phyloP scores from a whole-genome alignment of 2,329 filamentous ascomycete species.

The Trichoderma aggressivum region DNA sequence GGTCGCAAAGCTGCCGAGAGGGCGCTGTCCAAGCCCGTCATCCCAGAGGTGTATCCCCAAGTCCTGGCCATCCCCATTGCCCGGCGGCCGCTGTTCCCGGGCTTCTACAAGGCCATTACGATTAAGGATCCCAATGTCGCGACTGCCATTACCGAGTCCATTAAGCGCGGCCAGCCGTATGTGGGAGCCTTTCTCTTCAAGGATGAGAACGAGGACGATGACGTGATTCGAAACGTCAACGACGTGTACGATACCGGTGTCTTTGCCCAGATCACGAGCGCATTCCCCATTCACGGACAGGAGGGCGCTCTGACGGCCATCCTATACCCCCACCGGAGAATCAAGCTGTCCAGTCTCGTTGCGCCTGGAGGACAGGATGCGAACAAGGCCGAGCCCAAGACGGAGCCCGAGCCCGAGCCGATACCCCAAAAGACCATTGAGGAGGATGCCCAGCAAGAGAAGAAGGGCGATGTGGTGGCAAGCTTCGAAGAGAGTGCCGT shows the following conservation, averaged over 20 bases:
- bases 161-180: slow-evolving; percentile 95
- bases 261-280: slow-evolving; percentile 96
- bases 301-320: slow-evolving; percentile 86
- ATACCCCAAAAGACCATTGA: slow-evolving; percentile 54
- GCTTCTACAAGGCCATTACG: slow-evolving; percentile 98
- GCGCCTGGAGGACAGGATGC: slow-evolving; percentile 57
- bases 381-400: slow-evolving; percentile 51
- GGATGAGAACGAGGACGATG: slow-evolving; percentile 89
- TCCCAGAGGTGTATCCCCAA: slow-evolving; percentile 95
- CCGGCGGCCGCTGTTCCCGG: slow-evolving; percentile 88
- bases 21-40: slow-evolving; percentile 78
- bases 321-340: slow-evolving; percentile 91
- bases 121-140: slow-evolving; percentile 91
- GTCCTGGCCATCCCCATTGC: slow-evolving; percentile 97
- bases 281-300: slow-evolving; percentile 86
- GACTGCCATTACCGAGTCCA: slow-evolving; percentile 89
- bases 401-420: slow-evolving; percentile 53
- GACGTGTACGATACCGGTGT: slow-evolving; percentile 96
- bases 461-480: slow-evolving; percentile 90
- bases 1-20: slow-evolving; percentile 70
- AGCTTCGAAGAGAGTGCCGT: slow-evolving; percentile 86
- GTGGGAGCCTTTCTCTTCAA: slow-evolving; percentile 97
- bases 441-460: slow-evolving; percentile 57
- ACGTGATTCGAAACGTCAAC: slow-evolving; percentile 83
- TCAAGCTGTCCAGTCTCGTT: slow-evolving; percentile 81